A percentile compares a stretch with the other conserved stretches of the same genome.
Evolutionary conservation across 176 grass and related monocot species (phyloP).

Genomic region (Alloteropsis semialata): DNA sequence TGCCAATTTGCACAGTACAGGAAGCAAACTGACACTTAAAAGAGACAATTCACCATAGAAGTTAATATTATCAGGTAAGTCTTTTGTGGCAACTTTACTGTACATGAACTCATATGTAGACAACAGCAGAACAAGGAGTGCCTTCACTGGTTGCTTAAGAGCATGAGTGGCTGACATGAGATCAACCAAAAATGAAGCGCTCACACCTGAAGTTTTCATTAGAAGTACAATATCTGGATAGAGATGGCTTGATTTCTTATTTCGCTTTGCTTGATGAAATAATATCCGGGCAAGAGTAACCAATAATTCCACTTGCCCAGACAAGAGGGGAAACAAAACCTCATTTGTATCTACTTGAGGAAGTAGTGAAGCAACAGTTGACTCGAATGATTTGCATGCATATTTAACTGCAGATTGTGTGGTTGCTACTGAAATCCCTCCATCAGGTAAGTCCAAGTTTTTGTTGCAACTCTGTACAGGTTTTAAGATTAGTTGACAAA

Average conservation of each 20-base stretch:
- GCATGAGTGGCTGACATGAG: slow-evolving; percentile 43
- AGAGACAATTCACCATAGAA: slow-evolving; percentile 54
- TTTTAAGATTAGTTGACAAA: slow-evolving; percentile 11
- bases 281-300: slow-evolving; percentile 47
- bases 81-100: slow-evolving; percentile 29
- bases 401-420: slow-evolving; percentile 42
- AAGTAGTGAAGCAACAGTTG: slow-evolving; percentile 50
- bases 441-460: slow-evolving; percentile 31
- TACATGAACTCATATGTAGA: slow-evolving; percentile 52
- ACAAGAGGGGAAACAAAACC: slow-evolving; percentile 51
- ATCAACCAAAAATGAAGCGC: slow-evolving; percentile 59
- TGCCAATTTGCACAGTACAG: slow-evolving; percentile 78
- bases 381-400: slow-evolving; percentile 61
- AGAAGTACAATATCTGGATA: slow-evolving; percentile 53
- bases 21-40: slow-evolving; percentile 58
- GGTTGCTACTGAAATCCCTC: slow-evolving; percentile 47
- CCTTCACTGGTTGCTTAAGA: slow-evolving; percentile 60
- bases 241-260: slow-evolving; percentile 8
- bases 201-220: slow-evolving; percentile 55
- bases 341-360: slow-evolving; percentile 46
- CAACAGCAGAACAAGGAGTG: slow-evolving; percentile 65
- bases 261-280: slow-evolving; percentile 45
- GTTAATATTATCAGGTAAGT: slow-evolving; percentile 47
- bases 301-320: slow-evolving; percentile 67
- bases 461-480: slow-evolving; percentile 36